These are phyloP conservation scores for Phytomonas sp. DNA, from an alignment of 208 protist species.

Conservation along the genomic window DNA sequence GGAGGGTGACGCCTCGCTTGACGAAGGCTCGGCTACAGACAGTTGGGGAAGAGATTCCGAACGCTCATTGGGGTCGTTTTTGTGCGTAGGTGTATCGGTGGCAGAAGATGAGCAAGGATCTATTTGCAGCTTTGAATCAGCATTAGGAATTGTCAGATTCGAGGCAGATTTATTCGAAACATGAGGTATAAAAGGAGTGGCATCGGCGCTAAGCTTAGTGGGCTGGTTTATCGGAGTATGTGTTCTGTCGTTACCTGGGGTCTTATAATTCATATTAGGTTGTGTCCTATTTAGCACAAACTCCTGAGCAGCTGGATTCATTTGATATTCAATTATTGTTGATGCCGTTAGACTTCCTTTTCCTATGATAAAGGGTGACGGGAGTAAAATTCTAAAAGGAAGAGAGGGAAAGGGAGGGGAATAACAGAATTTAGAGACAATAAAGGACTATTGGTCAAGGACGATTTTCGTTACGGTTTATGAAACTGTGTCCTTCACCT, in stretches of 20 bases:
- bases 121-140: slow-evolving; percentile 6
- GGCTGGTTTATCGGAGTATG: neutral
- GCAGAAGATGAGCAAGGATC: neutral
- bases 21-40: neutral
- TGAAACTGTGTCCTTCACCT: neutral
- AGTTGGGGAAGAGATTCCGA: neutral
- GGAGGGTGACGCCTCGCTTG: neutral
- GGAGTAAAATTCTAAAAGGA: slow-evolving; percentile 8
- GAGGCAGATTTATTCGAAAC: slow-evolving; percentile 10
- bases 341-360: neutral
- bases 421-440: neutral
- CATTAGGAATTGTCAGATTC: slow-evolving; percentile 4
- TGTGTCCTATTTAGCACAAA: slow-evolving; percentile 14
- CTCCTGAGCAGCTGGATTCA: slow-evolving; percentile 53
- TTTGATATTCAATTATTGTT: slow-evolving; percentile 4
- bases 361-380: slow-evolving; percentile 4
- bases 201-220: slow-evolving; percentile 46
- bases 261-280: slow-evolving; percentile 4
- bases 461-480: neutral
- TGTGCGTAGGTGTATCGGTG: neutral
- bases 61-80: neutral
- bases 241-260: slow-evolving; percentile 15
- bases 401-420: slow-evolving; percentile 7
- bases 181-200: slow-evolving; percentile 52
- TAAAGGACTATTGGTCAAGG: neutral